These are phyloP conservation scores for Brassica incana DNA, from an alignment of 345 rosid species.

Conservation along the genomic window DNA sequence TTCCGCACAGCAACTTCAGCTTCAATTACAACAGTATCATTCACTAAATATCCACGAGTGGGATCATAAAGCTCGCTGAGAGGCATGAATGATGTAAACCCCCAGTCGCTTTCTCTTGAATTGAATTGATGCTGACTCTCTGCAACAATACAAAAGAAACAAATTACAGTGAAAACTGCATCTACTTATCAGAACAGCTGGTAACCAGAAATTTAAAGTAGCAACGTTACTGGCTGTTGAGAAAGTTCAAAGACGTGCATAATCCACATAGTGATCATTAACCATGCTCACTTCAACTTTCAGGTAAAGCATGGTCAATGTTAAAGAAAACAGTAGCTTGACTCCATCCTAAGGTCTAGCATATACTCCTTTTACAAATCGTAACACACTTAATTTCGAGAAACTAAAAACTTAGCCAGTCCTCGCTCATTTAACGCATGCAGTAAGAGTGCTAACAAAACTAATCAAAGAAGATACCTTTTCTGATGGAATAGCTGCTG, in stretches of 20 bases:
- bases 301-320: slow-evolving; percentile 17
- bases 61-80: slow-evolving; percentile 91
- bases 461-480: slow-evolving; percentile 49
- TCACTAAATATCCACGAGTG: slow-evolving; percentile 68
- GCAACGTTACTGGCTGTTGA: slow-evolving; percentile 3
- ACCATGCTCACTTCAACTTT: not conserved
- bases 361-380: slow-evolving; percentile 5
- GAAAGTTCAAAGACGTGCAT: slow-evolving; percentile 7
- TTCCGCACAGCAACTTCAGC: slow-evolving; percentile 94
- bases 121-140: slow-evolving; percentile 96
- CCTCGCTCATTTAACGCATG: not conserved
- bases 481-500: slow-evolving; percentile 66
- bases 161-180: not conserved
- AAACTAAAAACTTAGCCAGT: not conserved
- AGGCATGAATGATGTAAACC: slow-evolving; percentile 95
- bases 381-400: not conserved
- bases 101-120: slow-evolving; percentile 98
- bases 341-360: slow-evolving; percentile 1
- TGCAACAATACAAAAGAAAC: slow-evolving; percentile 40
- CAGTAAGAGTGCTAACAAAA: slow-evolving; percentile 1
- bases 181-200: slow-evolving; percentile 7
- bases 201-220: slow-evolving; percentile 16
- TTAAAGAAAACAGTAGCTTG: slow-evolving; percentile 1
- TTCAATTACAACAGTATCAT: slow-evolving; percentile 77
- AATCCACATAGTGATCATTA: not conserved